Evolutionary conservation across 306 rosid species (phyloP).

Genomic region (Potentilla sterilis): DNA sequence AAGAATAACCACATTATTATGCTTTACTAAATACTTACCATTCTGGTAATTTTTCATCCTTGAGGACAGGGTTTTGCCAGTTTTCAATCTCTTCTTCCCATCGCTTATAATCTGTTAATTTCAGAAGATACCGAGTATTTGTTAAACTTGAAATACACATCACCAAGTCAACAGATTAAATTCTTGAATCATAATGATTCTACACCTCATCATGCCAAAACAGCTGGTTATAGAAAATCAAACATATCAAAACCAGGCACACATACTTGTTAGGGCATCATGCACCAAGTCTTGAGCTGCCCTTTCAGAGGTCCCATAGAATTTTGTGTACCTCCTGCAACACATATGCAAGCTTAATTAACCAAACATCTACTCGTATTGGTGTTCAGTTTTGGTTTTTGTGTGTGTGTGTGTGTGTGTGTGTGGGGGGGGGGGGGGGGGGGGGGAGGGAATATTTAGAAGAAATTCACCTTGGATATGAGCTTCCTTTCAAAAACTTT

Average conservation of each 20-base stretch:
- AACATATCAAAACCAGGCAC: conserved; percentile 20
- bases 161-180: background rate
- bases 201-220: background rate
- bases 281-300: conserved; percentile 81
- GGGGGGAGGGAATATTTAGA: conserved; percentile 3
- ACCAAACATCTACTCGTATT: background rate
- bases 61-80: conserved; percentile 89
- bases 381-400: background rate
- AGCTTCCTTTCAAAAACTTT: conserved; percentile 80
- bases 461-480: conserved; percentile 63
- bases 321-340: conserved; percentile 96
- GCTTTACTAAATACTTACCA: conserved; percentile 53
- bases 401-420: too few relatives aligned
- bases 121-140: background rate
- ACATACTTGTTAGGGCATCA: conserved; percentile 87
- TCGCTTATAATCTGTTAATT: conserved; percentile 67
- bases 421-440: too few relatives aligned
- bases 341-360: conserved; percentile 17
- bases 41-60: conserved; percentile 75
- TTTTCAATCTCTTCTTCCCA: conserved; percentile 98
- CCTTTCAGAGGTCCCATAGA: conserved; percentile 87
- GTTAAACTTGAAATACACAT: conserved; percentile 5
- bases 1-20: conserved; percentile 19
- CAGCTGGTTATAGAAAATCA: conserved; percentile 16
- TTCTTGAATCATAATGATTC: background rate